Evolutionary conservation across 495 filamentous ascomycete species (phyloP), one percentile per base, ranked within the genome.

Genomic region (Cenococcum geophilum): DNA sequence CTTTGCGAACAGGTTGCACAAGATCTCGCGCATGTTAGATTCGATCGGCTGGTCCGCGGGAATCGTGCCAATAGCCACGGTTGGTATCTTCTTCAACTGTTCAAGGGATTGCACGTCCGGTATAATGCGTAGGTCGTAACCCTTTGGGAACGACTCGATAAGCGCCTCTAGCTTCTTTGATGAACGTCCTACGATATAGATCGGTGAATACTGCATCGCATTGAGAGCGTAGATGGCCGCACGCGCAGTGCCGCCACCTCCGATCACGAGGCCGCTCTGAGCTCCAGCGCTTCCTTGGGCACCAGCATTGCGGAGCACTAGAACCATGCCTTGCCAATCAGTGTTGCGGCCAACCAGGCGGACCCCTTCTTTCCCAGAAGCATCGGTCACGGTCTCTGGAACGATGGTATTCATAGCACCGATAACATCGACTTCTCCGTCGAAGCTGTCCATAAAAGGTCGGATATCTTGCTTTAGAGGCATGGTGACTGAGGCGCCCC

Each of bases 401-500:
- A 96, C 82, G 70, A 99, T 85, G 45, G 93, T 99, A 77, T 99
- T 99, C 64, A 99, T 87, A 10, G 93, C 93, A 22, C 93, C 93
- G 66, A 97, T 97, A 55, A 84, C 75, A 59, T 80, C 80, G 16
- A 91, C 95, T 55, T 92, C 89, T 9, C 85, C 80, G 0, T 86
- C 82, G 53, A 96, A 77, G 57, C 86, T 82, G 69, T 97, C 92
- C 22, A 97, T 77, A 12, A 91, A 75, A 0, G 84, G 80, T 76
- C 93, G 89, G 58, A 97, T 85, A 72, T 92, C 88, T 10, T 95
- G 76, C 75, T 99, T 99, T 53, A 97, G 80, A 1, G 93, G 93
- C 45, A 97, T 97, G 0, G 93, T 99, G 48, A 97, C 91, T 1
- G 90, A 96, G 0, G 89, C 91, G 48, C 93, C 93, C 20, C 95